Evolutionary conservation across 2,329 filamentous ascomycete genomes (phyloP).

Genomic region (Trichoderma harzianum): DNA sequence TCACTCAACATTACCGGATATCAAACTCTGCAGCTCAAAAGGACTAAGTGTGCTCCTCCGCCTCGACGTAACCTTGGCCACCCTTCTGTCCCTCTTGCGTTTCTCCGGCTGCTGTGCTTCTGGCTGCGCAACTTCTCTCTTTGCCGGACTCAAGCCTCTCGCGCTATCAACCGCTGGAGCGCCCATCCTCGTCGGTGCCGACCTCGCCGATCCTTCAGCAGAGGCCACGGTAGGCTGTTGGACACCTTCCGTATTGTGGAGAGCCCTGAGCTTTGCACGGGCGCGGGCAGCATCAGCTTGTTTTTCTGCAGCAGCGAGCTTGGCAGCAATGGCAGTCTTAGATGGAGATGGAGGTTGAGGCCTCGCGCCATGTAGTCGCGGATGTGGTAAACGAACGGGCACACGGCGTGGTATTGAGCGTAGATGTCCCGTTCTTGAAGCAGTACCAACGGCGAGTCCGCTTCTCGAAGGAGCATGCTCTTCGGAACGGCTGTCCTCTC

Average conservation of each 20-base stretch:
- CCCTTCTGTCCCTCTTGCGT: conserved; percentile 51
- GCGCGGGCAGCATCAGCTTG: conserved; percentile 62
- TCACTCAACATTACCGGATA: conserved; percentile 46
- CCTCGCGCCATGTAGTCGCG: conserved; percentile 29
- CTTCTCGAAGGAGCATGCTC: conserved; percentile 16
- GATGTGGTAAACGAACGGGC: conserved; percentile 32
- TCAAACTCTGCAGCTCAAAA: conserved; percentile 68
- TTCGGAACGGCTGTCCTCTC: not conserved
- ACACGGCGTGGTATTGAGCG: conserved; percentile 16
- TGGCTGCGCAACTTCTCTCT: conserved; percentile 28
- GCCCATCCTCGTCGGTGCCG: conserved; percentile 9
- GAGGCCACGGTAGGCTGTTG: conserved; percentile 28
- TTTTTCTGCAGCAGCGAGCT: conserved; percentile 60
- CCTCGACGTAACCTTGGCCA: conserved; percentile 55
- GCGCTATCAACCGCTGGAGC: conserved; percentile 4
- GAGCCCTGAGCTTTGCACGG: conserved; percentile 59
- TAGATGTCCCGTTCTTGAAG: not conserved
- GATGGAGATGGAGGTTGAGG: conserved; percentile 56
- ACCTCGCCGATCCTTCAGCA: conserved; percentile 1
- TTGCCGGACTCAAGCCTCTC: conserved; percentile 31
- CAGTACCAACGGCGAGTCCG: not conserved
- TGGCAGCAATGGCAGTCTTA: conserved; percentile 60
- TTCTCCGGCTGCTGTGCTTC: conserved; percentile 34
- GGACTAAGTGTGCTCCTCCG: conserved; percentile 72
- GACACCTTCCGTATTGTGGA: conserved; percentile 35